These are phyloP conservation scores for Nidularia pulvinata DNA, from an alignment of 768 basidiomycete species.

Conservation along the genomic window DNA sequence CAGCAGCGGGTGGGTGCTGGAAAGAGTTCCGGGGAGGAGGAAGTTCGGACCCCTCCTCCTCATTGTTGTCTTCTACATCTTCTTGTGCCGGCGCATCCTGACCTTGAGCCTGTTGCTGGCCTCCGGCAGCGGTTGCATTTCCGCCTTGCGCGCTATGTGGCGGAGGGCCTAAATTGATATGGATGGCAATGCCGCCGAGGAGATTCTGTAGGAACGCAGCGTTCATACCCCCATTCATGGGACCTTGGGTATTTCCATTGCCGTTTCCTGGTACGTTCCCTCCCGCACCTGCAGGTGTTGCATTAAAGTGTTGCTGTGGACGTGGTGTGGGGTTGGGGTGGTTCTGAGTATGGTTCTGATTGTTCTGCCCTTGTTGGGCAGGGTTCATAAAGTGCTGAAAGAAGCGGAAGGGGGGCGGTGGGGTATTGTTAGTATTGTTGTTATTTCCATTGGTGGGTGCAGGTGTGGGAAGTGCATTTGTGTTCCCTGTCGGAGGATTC, in stretches of 20 bases:
- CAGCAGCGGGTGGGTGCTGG: background rate
- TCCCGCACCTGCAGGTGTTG: too few relatives aligned
- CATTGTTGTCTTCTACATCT: too few relatives aligned
- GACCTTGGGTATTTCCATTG: too few relatives aligned
- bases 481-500: background rate
- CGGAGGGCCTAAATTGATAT: background rate
- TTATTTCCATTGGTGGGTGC: background rate
- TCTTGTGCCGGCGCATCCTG: too few relatives aligned
- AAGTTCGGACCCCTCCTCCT: too few relatives aligned
- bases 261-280: too few relatives aligned
- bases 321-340: too few relatives aligned
- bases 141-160: background rate
- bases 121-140: background rate
- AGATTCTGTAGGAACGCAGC: background rate
- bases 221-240: too few relatives aligned
- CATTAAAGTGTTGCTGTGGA: too few relatives aligned
- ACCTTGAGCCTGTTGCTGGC: too few relatives aligned
- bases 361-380: background rate
- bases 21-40: too few relatives aligned
- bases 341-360: too few relatives aligned
- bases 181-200: background rate
- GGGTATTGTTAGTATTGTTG: conserved; percentile 5
- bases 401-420: conserved; percentile 10
- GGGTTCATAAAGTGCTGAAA: conserved; percentile 9
- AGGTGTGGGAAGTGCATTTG: background rate